phyloP scores from a whole-genome alignment of 176 grass and related monocot species.

The Aegilops sharonensis region DNA sequence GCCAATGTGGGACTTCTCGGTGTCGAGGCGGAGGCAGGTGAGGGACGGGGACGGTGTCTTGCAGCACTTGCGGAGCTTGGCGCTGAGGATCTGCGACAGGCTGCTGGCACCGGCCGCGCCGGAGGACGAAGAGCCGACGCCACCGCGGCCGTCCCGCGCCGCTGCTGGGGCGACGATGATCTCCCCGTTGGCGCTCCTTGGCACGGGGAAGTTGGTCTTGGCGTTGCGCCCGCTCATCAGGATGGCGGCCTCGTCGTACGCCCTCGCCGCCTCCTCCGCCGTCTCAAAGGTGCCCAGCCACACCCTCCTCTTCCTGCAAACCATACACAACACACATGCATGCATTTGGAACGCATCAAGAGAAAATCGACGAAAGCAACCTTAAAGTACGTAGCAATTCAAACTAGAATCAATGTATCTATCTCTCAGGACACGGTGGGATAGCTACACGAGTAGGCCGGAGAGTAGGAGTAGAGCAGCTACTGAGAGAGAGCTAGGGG shows the following conservation, averaged over 20 bases:
- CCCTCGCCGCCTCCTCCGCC: slow-evolving; percentile 93
- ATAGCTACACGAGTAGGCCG: not conserved
- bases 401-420: slow-evolving; percentile 1
- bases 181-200: slow-evolving; percentile 45
- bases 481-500: not conserved
- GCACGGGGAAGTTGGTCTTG: slow-evolving; percentile 97
- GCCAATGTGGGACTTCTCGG: slow-evolving; percentile 97
- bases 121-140: not conserved
- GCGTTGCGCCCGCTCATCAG: slow-evolving; percentile 99
- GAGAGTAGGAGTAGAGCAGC: not conserved
- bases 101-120: not conserved
- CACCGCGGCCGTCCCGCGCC: not conserved
- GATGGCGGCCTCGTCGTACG: slow-evolving; percentile 95
- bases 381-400: not conserved
- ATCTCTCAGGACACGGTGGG: slow-evolving; percentile 17
- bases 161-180: not conserved
- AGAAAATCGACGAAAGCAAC: slow-evolving; percentile 9
- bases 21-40: slow-evolving; percentile 96
- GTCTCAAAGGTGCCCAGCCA: slow-evolving; percentile 99
- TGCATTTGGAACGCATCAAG: slow-evolving; percentile 4
- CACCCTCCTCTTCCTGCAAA: slow-evolving; percentile 91
- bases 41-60: slow-evolving; percentile 89
- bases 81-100: slow-evolving; percentile 93
- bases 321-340: not conserved
- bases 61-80: slow-evolving; percentile 96